phyloP scores from a whole-genome alignment of 441 rosid genomes.

The Jatropha podagrica region DNA sequence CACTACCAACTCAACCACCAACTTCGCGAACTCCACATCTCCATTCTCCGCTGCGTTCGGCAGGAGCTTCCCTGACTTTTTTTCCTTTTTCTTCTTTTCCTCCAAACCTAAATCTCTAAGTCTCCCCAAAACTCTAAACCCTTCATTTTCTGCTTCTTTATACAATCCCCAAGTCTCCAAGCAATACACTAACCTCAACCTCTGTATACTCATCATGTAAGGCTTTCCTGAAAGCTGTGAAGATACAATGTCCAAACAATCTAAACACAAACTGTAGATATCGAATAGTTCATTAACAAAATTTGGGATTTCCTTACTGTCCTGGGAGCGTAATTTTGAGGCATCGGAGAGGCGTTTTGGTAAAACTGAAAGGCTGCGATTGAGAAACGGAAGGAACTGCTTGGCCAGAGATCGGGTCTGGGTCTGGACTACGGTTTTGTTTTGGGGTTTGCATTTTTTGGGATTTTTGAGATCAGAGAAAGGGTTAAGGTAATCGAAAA shows the following conservation, averaged over 20 bases:
- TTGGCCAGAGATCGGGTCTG: constrained; percentile 42
- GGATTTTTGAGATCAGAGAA: constrained; percentile 23
- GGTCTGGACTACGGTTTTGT: constrained; percentile 15
- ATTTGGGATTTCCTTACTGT: constrained; percentile 18
- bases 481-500: constrained; percentile 33
- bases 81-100: constrained; percentile 11
- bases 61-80: constrained; percentile 25
- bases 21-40: constrained; percentile 50
- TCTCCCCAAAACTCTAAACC: constrained; percentile 51
- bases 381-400: constrained; percentile 43
- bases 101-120: constrained; percentile 37
- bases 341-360: constrained; percentile 41
- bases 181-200: constrained; percentile 50
- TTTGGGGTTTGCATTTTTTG: constrained; percentile 11
- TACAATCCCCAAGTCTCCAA: constrained; percentile 55
- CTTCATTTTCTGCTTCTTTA: constrained; percentile 45
- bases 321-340: constrained; percentile 6
- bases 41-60: constrained; percentile 38
- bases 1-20: constrained; percentile 57
- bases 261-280: constrained; percentile 56
- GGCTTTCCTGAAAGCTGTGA: constrained; percentile 75
- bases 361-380: constrained; percentile 37
- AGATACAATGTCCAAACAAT: constrained; percentile 60
- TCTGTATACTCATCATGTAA: constrained; percentile 51
- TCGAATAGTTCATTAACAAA: constrained; percentile 40